Percentiles rank a stretch among this genome's conserved stretches.
These are phyloP conservation scores for Daldinia eschscholtzii DNA, from an alignment of 2,329 filamentous ascomycete genomes.

Conservation along the genomic window DNA sequence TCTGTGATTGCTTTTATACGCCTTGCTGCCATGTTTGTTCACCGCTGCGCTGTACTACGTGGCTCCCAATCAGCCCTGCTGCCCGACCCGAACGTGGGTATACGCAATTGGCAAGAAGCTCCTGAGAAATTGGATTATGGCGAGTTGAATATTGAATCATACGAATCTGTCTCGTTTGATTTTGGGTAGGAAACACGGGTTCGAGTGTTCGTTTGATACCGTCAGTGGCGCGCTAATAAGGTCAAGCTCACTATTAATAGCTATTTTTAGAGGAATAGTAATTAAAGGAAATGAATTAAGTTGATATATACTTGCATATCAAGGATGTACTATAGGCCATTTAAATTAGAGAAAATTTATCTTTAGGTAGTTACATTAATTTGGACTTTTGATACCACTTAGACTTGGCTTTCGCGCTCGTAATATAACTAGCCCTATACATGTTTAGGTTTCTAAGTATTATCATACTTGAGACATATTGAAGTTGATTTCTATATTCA, in stretches of 20 bases:
- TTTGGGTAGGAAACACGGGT: not conserved
- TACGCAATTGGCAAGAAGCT: conserved; percentile 23
- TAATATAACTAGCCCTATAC: too few species aligned
- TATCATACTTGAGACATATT: too few species aligned
- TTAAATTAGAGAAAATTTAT: too few species aligned
- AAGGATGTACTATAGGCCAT: too few species aligned
- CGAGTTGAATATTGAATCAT: not conserved
- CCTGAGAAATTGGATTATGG: not conserved
- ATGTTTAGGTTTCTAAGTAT: too few species aligned
- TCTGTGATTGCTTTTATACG: not conserved
- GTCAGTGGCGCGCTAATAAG: not conserved
- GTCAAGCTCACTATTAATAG: too few species aligned
- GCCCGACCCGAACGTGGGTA: conserved; percentile 32
- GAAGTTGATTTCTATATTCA: too few species aligned
- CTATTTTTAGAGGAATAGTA: not conserved
- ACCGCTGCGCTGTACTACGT: conserved; percentile 22
- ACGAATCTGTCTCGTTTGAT: not conserved
- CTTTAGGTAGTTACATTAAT: too few species aligned
- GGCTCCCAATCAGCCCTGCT: conserved; percentile 20
- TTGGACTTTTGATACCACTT: too few species aligned
- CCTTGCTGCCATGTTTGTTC: conserved; percentile 1
- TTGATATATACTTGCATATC: too few species aligned
- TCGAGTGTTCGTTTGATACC: not conserved
- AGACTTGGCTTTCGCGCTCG: too few species aligned
- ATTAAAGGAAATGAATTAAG: conserved; percentile 40